These are phyloP conservation scores for Bryopsis sp. DNA, from an alignment of 139 green algal genomes.

Conservation along the genomic window DNA sequence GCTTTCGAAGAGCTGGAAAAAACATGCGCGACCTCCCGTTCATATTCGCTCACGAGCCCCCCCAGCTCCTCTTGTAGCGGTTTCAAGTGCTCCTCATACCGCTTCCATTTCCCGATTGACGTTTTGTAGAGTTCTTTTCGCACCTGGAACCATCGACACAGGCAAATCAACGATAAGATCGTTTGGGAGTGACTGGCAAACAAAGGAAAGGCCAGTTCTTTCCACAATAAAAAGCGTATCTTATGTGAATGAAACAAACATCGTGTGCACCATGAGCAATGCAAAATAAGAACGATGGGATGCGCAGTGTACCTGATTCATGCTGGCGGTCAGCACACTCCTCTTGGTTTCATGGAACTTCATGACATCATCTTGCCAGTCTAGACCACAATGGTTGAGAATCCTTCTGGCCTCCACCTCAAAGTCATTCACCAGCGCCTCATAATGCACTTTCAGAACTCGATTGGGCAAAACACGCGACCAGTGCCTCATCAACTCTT, in stretches of 20 bases:
- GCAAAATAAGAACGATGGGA: not conserved
- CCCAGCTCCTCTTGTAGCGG: conserved; percentile 2
- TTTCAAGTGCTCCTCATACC: conserved; percentile 39
- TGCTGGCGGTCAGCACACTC: conserved; percentile 54
- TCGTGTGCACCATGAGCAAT: not conserved
- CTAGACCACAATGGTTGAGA: conserved; percentile 40
- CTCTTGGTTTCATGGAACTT: conserved; percentile 36
- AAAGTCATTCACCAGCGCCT: conserved; percentile 8
- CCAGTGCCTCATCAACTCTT: conserved; percentile 40
- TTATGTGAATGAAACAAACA: not conserved
- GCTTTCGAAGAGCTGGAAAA: too few species aligned
- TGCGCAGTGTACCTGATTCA: conserved; percentile 35
- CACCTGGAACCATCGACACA: conserved; percentile 36
- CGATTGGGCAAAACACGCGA: conserved; percentile 30
- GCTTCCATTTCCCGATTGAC: conserved; percentile 39
- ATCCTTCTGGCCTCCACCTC: conserved; percentile 24
- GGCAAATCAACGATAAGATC: not conserved
- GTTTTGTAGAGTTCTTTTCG: conserved; percentile 48
- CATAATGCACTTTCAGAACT: conserved; percentile 43
- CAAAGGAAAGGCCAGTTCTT: not conserved
- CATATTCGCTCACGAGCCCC: not conserved
- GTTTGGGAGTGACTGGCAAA: not conserved
- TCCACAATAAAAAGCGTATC: not conserved
- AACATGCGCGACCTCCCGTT: not conserved
- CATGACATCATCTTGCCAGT: conserved; percentile 46